A percentile compares a stretch with the other conserved stretches of the same genome.
phyloP scores from a whole-genome alignment of 2,329 filamentous ascomycete genomes.

The Phialemoniopsis sp. region DNA sequence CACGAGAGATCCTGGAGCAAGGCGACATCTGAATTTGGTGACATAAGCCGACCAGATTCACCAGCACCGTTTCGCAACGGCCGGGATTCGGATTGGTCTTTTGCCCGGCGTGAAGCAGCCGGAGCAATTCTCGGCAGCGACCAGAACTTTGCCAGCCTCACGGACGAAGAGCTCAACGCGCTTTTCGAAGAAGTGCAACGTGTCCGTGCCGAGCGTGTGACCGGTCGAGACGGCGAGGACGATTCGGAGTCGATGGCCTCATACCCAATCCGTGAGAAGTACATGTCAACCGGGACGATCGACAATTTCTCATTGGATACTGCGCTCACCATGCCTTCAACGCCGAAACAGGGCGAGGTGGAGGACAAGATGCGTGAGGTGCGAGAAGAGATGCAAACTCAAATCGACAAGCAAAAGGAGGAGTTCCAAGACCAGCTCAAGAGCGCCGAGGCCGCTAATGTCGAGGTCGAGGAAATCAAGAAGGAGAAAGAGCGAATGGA shows the following conservation, averaged over 20 bases:
- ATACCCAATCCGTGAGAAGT: constrained; percentile 87
- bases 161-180: constrained; percentile 89
- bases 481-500: constrained; percentile 85
- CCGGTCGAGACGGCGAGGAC: constrained; percentile 73
- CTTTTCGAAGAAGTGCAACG: constrained; percentile 92
- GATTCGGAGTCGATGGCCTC: constrained; percentile 87
- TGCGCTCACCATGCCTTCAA: constrained; percentile 88
- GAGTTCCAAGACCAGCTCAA: constrained; percentile 77
- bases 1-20: constrained; percentile 82
- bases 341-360: constrained; percentile 72
- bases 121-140: constrained; percentile 84
- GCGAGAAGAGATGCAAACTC: constrained; percentile 77
- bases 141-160: constrained; percentile 84
- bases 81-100: constrained; percentile 89
- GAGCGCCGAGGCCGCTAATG: constrained; percentile 66
- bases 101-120: constrained; percentile 89
- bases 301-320: constrained; percentile 97
- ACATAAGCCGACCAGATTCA: constrained; percentile 74
- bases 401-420: constrained; percentile 80
- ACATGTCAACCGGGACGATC: constrained; percentile 88
- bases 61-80: constrained; percentile 64
- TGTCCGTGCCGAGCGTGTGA: constrained; percentile 72
- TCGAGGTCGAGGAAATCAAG: constrained; percentile 79
- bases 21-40: constrained; percentile 72
- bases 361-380: constrained; percentile 72